These are phyloP conservation scores for Glonium stellatum DNA, from an alignment of 495 filamentous ascomycete species.

Conservation along the genomic window DNA sequence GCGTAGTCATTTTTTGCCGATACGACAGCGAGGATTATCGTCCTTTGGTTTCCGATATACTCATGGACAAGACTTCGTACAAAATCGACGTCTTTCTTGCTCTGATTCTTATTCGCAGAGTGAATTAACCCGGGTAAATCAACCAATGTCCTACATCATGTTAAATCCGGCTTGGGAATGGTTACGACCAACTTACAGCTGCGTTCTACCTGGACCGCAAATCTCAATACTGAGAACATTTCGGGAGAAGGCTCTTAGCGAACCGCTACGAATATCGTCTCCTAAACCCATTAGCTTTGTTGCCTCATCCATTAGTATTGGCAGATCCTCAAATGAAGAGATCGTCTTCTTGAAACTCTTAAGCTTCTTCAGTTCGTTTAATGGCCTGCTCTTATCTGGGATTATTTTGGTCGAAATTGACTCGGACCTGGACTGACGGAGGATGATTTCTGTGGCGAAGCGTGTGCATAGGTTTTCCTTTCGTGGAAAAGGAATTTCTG, in stretches of 20 bases:
- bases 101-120: conserved; percentile 36
- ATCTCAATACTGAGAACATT: neutral
- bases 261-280: no score
- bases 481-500: neutral
- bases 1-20: conserved; percentile 45
- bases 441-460: neutral
- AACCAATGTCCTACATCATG: no score
- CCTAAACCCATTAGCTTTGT: neutral
- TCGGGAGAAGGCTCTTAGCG: neutral
- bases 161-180: no score
- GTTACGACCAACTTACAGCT: no score
- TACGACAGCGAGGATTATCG: conserved; percentile 53
- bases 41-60: conserved; percentile 52
- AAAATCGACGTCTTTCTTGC: conserved; percentile 39
- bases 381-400: neutral
- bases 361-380: no score
- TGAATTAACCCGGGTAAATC: conserved; percentile 59
- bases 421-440: neutral
- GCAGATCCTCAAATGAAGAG: no score
- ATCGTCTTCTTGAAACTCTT: no score
- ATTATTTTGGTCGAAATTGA: neutral
- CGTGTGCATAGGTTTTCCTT: neutral
- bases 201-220: neutral
- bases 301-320: neutral
- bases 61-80: conserved; percentile 46